phyloP scores from a whole-genome alignment of 163 green algal genomes.

The Scenedesmus sp. region DNA sequence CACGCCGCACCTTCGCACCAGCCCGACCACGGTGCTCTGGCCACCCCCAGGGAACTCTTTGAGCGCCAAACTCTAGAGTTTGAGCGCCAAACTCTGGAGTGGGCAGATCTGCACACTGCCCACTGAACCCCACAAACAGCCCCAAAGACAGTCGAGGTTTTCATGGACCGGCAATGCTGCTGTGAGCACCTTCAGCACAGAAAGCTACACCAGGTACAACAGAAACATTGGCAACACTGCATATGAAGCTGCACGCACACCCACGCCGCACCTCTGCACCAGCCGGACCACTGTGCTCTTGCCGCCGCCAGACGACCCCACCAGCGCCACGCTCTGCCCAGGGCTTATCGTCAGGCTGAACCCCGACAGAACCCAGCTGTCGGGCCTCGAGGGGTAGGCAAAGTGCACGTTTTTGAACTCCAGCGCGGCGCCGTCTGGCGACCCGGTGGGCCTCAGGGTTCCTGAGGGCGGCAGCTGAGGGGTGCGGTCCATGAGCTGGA shows the following conservation, averaged over 20 bases:
- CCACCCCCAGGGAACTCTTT: too few relatives aligned
- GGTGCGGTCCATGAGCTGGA: conserved; percentile 70
- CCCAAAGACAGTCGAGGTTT: too few relatives aligned
- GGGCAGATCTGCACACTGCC: too few relatives aligned
- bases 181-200: neutral
- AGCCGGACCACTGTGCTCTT: conserved; percentile 86
- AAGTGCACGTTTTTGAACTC: conserved; percentile 88
- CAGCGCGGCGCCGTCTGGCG: conserved; percentile 75
- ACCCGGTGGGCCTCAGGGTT: conserved; percentile 1
- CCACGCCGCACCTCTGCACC: conserved; percentile 68
- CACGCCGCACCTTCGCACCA: too few relatives aligned
- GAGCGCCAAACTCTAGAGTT: too few relatives aligned
- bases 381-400: conserved; percentile 77
- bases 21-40: too few relatives aligned
- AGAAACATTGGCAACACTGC: neutral
- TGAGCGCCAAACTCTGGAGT: too few relatives aligned
- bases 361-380: conserved; percentile 55
- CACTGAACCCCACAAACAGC: too few relatives aligned
- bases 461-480: conserved; percentile 51
- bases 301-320: conserved; percentile 66
- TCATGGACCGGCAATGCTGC: too few relatives aligned
- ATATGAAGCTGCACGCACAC: too few relatives aligned
- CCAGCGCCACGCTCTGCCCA: conserved; percentile 70
- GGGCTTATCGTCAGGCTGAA: conserved; percentile 67
- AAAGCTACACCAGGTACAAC: neutral